Evolutionary conservation across 164 flowering plant species (phyloP), one percentile per base, ranked within the genome.

Genomic region (Umbellularia californica): DNA sequence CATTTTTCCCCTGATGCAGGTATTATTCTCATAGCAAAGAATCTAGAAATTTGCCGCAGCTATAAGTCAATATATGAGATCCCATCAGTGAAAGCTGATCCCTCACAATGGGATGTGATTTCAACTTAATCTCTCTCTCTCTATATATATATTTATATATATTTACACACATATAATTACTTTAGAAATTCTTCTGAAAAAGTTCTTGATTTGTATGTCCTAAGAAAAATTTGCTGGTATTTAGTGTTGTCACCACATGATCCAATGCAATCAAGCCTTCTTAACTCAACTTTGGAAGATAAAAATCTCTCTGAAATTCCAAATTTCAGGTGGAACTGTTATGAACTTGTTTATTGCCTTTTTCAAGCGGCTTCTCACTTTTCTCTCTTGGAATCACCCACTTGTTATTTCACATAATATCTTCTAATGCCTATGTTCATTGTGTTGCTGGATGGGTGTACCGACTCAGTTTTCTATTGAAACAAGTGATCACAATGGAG

Each of bases 231-330:
- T 71, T 95, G 98, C 77, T 93, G 99, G 99, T 89, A 88, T 78
- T 72, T 95, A 65, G 91, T 88, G 65, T 79, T 95, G 84, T 74
- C 98, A 15, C 98, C 97, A 24, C 94, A 93, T 82, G 98, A 88
- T 86, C 92, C 98, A 58, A 93, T 95, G 99, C 99, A 95, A 67
- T 93, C 99, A 60, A 95, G 99, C 80, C 93, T 95, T 79, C 90
- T 93, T 13, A 89, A 90, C 77, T 83, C 97, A 70, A 92, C 96
- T 58, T 80, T 94, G 83, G 98, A 94, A 81, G 98, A 94, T 80
- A 94, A 94, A 83, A 94, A 92, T 81, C 87, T 92, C 20, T 90
- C 95, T 50, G 97, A 94, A 79, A 85, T 94, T 81, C 89, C 90
- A 65, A 84, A 89, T 68, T 95, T 93, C 65, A 89, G 85, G 99